phyloP scores from a whole-genome alignment of 495 filamentous ascomycete species.

The Lichenothelia convexa region DNA sequence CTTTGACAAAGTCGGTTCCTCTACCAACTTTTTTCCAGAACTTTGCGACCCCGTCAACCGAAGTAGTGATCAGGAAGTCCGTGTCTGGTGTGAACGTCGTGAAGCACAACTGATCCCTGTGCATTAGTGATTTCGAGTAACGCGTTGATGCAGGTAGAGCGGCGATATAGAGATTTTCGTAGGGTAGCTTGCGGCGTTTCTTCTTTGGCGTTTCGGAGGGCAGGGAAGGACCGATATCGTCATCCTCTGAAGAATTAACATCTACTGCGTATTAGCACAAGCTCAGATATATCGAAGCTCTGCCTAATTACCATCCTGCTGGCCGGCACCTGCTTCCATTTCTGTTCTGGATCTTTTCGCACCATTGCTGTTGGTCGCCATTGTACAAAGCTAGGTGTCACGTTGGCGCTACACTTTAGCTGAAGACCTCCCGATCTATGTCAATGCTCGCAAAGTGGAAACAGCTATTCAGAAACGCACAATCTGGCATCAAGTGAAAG shows the following conservation, averaged over 20 bases:
- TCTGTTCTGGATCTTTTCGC: no score
- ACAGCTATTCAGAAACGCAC: no score
- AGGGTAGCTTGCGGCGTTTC: conserved; percentile 76
- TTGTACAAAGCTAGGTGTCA: no score
- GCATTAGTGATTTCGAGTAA: conserved; percentile 96
- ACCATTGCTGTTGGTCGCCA: no score
- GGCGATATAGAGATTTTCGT: conserved; percentile 85
- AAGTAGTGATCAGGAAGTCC: conserved; percentile 88
- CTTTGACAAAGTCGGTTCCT: conserved; percentile 93
- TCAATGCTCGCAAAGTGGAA: no score
- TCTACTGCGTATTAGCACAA: no score
- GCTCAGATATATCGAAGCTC: no score
- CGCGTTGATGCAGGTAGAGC: conserved; percentile 66
- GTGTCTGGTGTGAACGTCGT: conserved; percentile 73
- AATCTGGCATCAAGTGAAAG: no score
- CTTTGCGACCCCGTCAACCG: conserved; percentile 83
- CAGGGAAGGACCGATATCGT: conserved; percentile 84
- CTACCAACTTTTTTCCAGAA: conserved; percentile 96
- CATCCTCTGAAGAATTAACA: conserved; percentile 58
- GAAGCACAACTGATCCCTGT: conserved; percentile 82
- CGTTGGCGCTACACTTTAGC: no score
- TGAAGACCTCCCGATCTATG: no score
- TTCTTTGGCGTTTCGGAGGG: conserved; percentile 58
- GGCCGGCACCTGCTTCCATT: no score
- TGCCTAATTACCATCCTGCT: no score